Percentiles rank a stretch among this genome's conserved stretches.
phyloP scores from a whole-genome alignment of 1,284 basidiomycete species.

The Cystobasidium pallidum region DNA sequence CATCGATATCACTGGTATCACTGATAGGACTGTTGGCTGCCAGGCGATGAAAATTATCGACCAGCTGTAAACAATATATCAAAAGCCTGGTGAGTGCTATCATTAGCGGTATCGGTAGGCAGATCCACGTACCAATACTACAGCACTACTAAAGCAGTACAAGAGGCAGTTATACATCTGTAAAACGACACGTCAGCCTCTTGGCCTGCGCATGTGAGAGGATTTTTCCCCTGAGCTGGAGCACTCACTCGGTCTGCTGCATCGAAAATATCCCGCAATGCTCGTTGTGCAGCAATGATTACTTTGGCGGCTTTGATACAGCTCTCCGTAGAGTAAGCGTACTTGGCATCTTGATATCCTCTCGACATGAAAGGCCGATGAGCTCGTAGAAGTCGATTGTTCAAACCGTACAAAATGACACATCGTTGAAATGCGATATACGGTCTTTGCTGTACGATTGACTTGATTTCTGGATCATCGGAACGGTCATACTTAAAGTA shows the following conservation, averaged over 20 bases:
- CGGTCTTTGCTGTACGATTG: slow-evolving; percentile 24
- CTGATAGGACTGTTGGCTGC: slow-evolving; percentile 16
- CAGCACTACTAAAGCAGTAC: slow-evolving; percentile 44
- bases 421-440: slow-evolving; percentile 45
- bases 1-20: slow-evolving; percentile 32
- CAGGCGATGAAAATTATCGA: slow-evolving; percentile 40
- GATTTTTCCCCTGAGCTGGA: neutral
- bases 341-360: slow-evolving; percentile 44
- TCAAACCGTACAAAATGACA: slow-evolving; percentile 37
- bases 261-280: slow-evolving; percentile 42
- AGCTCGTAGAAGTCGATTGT: slow-evolving; percentile 43
- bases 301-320: slow-evolving; percentile 44
- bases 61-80: slow-evolving; percentile 17
- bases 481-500: slow-evolving; percentile 45
- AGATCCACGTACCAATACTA: slow-evolving; percentile 24
- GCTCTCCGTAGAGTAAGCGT: slow-evolving; percentile 42
- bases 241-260: slow-evolving; percentile 38
- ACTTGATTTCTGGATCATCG: slow-evolving; percentile 41
- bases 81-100: neutral
- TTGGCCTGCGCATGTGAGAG: neutral
- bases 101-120: neutral
- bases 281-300: slow-evolving; percentile 43
- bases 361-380: slow-evolving; percentile 43
- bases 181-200: slow-evolving; percentile 12
- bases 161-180: slow-evolving; percentile 45